Evolutionary conservation across 2,329 filamentous ascomycete species (phyloP).

Genomic region (Scleromitrula shiraiana): DNA sequence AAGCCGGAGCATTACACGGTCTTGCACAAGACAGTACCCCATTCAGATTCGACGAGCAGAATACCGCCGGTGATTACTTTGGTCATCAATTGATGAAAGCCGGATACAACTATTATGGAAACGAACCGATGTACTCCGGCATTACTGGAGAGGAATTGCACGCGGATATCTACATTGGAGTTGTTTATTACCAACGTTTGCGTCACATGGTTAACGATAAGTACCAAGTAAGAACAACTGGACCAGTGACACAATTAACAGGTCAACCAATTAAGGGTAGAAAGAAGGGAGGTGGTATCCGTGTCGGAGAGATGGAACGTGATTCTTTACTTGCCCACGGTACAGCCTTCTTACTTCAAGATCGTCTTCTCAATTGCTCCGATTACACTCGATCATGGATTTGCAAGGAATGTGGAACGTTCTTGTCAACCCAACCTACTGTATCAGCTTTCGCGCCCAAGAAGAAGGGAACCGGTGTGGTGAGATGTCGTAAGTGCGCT

Average conservation of each 20-base stretch:
- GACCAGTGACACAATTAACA: conserved; percentile 81
- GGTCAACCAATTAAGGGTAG: conserved; percentile 96
- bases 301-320: conserved; percentile 98
- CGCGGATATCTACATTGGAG: conserved; percentile 92
- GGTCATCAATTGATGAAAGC: conserved; percentile 91
- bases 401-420: conserved; percentile 82
- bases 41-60: conserved; percentile 87
- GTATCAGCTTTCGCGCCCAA: conserved; percentile 58
- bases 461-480: conserved; percentile 58
- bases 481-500: conserved; percentile 75
- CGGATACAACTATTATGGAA: conserved; percentile 96
- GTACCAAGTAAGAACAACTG: conserved; percentile 94
- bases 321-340: conserved; percentile 93
- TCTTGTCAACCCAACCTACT: conserved; percentile 78
- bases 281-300: conserved; percentile 94
- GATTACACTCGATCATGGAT: conserved; percentile 88
- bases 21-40: conserved; percentile 94
- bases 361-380: conserved; percentile 93
- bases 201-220: conserved; percentile 99
- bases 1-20: conserved; percentile 87
- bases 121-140: conserved; percentile 97
- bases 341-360: conserved; percentile 88
- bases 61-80: conserved; percentile 90
- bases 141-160: conserved; percentile 91
- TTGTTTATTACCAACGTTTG: conserved; percentile 96